Percentiles rank a stretch among this genome's conserved stretches.
Evolutionary conservation across 2,329 filamentous ascomycete genomes (phyloP).

Genomic region (Podosphaera fusca): DNA sequence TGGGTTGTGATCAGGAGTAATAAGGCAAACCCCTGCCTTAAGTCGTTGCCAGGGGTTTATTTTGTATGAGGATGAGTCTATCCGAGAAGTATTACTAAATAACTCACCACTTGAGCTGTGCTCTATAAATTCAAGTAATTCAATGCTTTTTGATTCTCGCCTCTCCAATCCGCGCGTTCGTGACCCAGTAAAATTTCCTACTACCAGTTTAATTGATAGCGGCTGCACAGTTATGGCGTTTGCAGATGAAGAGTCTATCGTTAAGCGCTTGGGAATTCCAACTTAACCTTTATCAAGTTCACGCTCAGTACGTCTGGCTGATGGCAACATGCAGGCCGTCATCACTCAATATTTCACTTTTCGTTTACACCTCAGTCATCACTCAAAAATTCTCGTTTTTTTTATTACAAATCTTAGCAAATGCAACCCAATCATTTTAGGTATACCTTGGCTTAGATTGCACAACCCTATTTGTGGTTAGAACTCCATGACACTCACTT

Average conservation of each 20-base stretch:
- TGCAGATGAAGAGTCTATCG: neutral
- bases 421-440: neutral
- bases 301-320: neutral
- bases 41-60: no score
- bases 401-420: neutral
- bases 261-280: no score
- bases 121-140: neutral
- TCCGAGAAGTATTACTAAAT: no score
- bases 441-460: neutral
- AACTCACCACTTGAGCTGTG: neutral
- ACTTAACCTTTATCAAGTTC: no score
- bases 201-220: constrained; percentile 1
- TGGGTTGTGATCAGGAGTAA: neutral
- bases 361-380: neutral
- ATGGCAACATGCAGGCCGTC: neutral
- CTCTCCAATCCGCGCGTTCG: neutral
- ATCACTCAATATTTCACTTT: neutral
- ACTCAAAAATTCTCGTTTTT: neutral
- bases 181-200: neutral
- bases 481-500: no score
- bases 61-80: no score
- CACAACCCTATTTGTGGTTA: neutral
- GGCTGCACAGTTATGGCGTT: neutral
- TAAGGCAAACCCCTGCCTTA: neutral
- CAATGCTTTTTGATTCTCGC: neutral